These are phyloP conservation scores for Microsporum audouinii DNA, from an alignment of 2,329 filamentous ascomycete species.

Conservation along the genomic window DNA sequence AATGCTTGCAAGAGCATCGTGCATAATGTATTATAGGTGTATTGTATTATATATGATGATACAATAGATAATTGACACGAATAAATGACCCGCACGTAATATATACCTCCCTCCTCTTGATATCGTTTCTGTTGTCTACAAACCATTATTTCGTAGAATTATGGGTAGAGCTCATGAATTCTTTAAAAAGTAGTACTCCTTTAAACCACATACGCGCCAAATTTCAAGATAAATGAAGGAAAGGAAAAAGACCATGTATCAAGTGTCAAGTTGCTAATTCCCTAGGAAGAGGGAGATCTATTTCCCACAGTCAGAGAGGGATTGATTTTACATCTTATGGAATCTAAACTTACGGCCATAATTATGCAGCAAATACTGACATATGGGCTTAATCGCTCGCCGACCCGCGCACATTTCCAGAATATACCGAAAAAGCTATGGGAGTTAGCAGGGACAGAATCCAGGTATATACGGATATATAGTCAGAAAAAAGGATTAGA, in stretches of 20 bases:
- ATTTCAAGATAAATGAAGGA: neutral
- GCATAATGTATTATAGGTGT: neutral
- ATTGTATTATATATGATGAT: neutral
- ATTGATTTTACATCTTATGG: neutral
- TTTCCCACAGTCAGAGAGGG: neutral
- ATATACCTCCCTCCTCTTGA: neutral
- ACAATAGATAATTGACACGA: neutral
- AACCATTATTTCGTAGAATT: neutral
- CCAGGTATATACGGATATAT: neutral
- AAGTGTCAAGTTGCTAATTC: slow-evolving; percentile 9
- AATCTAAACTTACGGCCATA: slow-evolving; percentile 65
- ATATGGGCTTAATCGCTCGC: slow-evolving; percentile 87
- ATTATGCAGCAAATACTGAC: slow-evolving; percentile 84
- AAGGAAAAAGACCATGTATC: neutral
- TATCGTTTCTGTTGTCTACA: neutral
- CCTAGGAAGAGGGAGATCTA: slow-evolving; percentile 16
- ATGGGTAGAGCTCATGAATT: neutral
- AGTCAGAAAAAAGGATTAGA: neutral
- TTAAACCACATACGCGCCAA: neutral
- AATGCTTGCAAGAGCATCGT: neutral
- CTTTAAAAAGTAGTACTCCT: neutral
- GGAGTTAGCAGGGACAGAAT: neutral
- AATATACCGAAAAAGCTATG: slow-evolving; percentile 68
- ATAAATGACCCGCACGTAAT: neutral
- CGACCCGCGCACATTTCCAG: slow-evolving; percentile 90